These are phyloP conservation scores for Epichloe brachyelytri DNA, from an alignment of 2,329 filamentous ascomycete genomes.

Conservation along the genomic window DNA sequence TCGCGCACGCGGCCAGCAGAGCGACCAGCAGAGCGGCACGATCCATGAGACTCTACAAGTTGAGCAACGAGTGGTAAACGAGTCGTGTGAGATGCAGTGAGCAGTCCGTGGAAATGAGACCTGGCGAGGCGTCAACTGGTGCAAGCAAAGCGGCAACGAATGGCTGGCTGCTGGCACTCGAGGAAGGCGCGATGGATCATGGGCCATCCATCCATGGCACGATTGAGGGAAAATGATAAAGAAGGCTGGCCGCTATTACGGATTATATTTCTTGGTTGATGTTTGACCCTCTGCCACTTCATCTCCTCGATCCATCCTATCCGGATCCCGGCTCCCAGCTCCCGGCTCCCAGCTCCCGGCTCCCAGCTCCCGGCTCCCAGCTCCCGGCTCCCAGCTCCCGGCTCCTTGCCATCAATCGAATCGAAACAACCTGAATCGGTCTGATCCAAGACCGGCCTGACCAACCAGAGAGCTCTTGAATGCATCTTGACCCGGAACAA, in stretches of 20 bases:
- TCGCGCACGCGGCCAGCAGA: neutral
- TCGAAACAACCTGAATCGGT: neutral
- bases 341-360: neutral
- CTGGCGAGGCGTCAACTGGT: constrained; percentile 1
- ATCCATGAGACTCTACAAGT: neutral
- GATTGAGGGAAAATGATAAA: neutral
- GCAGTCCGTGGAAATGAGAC: neutral
- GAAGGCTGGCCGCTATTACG: neutral
- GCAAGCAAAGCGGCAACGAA: neutral
- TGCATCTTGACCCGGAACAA: neutral
- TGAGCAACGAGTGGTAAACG: neutral
- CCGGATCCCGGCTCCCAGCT: neutral
- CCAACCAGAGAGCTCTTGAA: neutral
- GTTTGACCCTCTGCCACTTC: neutral
- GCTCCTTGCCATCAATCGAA: neutral
- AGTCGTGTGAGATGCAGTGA: neutral
- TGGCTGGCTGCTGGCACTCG: neutral
- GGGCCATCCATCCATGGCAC: no score
- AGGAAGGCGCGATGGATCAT: neutral
- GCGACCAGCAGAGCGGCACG: neutral
- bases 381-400: neutral
- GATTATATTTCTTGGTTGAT: neutral
- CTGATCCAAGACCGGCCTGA: neutral
- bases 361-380: neutral
- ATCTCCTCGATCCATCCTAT: neutral